Evolutionary conservation across 306 rosid species (phyloP).

Genomic region (Dryas drummondii): DNA sequence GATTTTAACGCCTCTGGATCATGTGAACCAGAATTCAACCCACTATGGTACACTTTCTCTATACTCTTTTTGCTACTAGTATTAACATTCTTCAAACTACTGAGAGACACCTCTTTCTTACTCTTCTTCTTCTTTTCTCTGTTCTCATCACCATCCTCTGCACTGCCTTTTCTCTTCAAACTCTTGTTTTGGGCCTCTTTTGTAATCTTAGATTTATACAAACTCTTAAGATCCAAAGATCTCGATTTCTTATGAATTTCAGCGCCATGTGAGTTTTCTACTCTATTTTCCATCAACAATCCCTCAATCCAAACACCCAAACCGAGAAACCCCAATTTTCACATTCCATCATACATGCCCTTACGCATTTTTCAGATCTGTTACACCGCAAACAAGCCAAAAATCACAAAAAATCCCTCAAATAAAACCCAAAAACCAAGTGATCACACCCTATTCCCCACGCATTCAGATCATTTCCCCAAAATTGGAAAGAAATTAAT

Average conservation of each 20-base stretch:
- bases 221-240: slow-evolving; percentile 87
- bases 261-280: slow-evolving; percentile 61
- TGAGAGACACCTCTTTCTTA: slow-evolving; percentile 67
- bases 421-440: slow-evolving; percentile 15
- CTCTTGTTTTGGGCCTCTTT: slow-evolving; percentile 38
- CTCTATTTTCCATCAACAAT: slow-evolving; percentile 75
- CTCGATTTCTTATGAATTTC: slow-evolving; percentile 64
- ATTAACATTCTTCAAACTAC: slow-evolving; percentile 72
- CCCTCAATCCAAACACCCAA: slow-evolving; percentile 46
- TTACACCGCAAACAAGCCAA: slow-evolving; percentile 37
- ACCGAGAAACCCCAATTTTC: slow-evolving; percentile 50
- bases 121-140: slow-evolving; percentile 49
- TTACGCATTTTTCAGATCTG: slow-evolving; percentile 69
- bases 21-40: slow-evolving; percentile 41
- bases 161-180: slow-evolving; percentile 53
- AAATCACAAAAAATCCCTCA: slow-evolving; percentile 32
- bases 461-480: slow-evolving; percentile 20
- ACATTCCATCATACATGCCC: slow-evolving; percentile 66
- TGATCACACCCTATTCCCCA: slow-evolving; percentile 33
- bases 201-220: slow-evolving; percentile 49
- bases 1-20: slow-evolving; percentile 44
- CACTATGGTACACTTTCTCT: slow-evolving; percentile 44
- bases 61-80: slow-evolving; percentile 43
- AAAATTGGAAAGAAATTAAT: slow-evolving; percentile 12
- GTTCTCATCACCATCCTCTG: slow-evolving; percentile 44